phyloP scores from a whole-genome alignment of 148 eudicot genomes.

The Rhododendron kiyosumense region DNA sequence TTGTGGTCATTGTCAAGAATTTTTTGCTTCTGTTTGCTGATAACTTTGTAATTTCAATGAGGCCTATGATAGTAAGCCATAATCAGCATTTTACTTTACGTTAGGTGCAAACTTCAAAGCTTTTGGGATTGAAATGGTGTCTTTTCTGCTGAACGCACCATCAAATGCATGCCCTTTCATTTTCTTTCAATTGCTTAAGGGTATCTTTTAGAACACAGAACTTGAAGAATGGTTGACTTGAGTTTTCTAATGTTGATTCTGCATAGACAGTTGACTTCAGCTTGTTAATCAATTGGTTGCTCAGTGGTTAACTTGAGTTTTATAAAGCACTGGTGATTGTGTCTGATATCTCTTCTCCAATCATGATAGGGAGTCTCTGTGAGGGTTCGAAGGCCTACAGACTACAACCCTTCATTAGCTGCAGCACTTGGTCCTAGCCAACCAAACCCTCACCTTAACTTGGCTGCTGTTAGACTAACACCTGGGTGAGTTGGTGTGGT shows the following conservation, averaged over 20 bases:
- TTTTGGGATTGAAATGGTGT: not conserved
- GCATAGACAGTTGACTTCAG: not conserved
- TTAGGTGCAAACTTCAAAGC: not conserved
- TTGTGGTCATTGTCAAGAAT: not conserved
- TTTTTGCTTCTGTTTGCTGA: not conserved
- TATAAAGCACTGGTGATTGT: not conserved
- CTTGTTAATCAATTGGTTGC: not conserved
- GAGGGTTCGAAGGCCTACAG: conserved; percentile 84
- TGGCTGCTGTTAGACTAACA: conserved; percentile 81
- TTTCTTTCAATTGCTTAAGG: not conserved
- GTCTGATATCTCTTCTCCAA: conserved; percentile 2
- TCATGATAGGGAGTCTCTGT: conserved; percentile 73
- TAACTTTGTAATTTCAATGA: not conserved
- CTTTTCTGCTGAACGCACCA: not conserved
- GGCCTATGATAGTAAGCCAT: not conserved
- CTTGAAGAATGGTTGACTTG: not conserved
- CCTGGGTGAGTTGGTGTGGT: conserved; percentile 53
- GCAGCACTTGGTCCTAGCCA: conserved; percentile 89
- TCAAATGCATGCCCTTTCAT: not conserved
- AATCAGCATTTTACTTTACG: not conserved
- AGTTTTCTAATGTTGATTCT: not conserved
- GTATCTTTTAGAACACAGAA: not conserved
- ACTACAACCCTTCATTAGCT: conserved; percentile 85
- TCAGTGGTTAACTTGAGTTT: not conserved
- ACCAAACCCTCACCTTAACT: conserved; percentile 72